phyloP scores from a whole-genome alignment of 192 early-diverging fungal genomes.

The Dissophora ornata region DNA sequence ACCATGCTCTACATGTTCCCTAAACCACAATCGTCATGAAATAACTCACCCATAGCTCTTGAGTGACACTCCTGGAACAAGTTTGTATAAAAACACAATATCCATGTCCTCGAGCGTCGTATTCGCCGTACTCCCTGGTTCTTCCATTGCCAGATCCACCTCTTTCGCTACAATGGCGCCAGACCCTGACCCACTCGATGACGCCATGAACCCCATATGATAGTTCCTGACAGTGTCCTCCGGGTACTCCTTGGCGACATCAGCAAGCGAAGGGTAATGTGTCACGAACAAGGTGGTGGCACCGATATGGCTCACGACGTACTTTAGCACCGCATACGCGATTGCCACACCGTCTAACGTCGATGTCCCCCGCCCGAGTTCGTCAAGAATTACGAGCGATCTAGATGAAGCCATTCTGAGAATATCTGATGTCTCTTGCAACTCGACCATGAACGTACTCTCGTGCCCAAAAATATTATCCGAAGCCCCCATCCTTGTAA shows the following conservation, averaged over 20 bases:
- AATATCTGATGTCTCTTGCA: conserved; percentile 79
- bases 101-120: conserved; percentile 48
- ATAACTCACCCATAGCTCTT: conserved; percentile 74
- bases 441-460: conserved; percentile 85
- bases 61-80: conserved; percentile 68
- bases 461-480: conserved; percentile 75
- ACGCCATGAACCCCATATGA: conserved; percentile 68
- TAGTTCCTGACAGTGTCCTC: conserved; percentile 39
- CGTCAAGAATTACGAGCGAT: conserved; percentile 83
- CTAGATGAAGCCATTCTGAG: conserved; percentile 68
- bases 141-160: too few relatives aligned
- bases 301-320: conserved; percentile 62
- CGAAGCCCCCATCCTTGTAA: conserved; percentile 77
- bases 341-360: conserved; percentile 79
- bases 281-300: conserved; percentile 81
- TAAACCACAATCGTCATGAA: too few relatives aligned
- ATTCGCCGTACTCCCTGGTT: too few relatives aligned
- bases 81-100: conserved; percentile 77
- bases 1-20: too few relatives aligned
- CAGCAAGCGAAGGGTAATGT: conserved; percentile 78
- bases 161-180: too few relatives aligned
- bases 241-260: conserved; percentile 52
- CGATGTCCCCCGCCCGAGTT: conserved; percentile 84
- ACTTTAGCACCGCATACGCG: conserved; percentile 71
- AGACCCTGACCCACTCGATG: conserved; percentile 27